Base-by-base conservation (phyloP, 2,329 filamentous ascomycete genomes). In the Penicillium glabrum region DNA sequence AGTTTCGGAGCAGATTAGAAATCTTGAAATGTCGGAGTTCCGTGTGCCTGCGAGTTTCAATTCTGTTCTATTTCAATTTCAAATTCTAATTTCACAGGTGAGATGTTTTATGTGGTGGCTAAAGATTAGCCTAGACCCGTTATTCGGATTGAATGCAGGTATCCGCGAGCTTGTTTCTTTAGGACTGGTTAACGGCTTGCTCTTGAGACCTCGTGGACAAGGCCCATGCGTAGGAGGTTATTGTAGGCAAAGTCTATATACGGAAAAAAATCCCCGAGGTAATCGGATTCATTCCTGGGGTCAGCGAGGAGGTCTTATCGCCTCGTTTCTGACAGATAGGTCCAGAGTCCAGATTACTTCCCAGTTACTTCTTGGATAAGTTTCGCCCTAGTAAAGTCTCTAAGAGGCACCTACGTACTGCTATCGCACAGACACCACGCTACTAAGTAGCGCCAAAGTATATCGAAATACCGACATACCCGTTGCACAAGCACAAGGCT, bases 111-210 rank as follows among this genome's bases (percentile, higher is more conserved):
- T 23, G 39, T 41, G 19, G 39, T 23, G 39, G 39, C 39, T 41
- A 41, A 41, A 23, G 39, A 41, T 23, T 13, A 41, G n/a, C 35
- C 35, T 19, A 39, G 35, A 39, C 35, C 35, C 16, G 47, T 44
- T 41, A 45, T 31, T 33, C 31, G 46, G 31, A 53, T 59, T 54
- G 44, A 57, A 46, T 60, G 58, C 58, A 58, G 51, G 31, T 56
- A 58, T 58, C 55, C 58, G 55, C 49, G 29, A 51, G 45, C 35
- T 54, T 60, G 52, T 55, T 53, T 23, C 35, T 49, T 48, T 39
- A 23, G 11, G 46, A 10, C 27, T 31, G 37, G 8, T 23, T 2
- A 37, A 21, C 26, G 31, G 27, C 31, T 24, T 31, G 19, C n/a
- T 19, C 21, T 46, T 3, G 45, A n/a, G 19, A 11, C 33, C 46